Conservation (phyloP, 2,329 filamentous ascomycete genomes). For the Ophioceras dolichostomum region DNA sequence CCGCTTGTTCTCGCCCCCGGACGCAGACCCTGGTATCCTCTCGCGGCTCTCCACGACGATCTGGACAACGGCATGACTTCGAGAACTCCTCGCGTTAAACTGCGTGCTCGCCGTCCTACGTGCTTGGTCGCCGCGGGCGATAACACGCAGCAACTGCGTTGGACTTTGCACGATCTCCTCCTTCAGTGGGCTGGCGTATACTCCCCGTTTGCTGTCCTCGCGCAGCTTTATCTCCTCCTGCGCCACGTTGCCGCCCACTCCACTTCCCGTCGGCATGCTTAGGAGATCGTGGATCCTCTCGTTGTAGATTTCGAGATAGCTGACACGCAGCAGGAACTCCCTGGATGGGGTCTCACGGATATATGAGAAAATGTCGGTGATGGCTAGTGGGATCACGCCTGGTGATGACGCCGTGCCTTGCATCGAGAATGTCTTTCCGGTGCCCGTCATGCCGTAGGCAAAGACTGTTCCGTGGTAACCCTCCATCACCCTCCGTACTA, state of each 20-base stretch:
- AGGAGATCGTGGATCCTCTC: slow-evolving; percentile 93
- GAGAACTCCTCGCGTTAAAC: slow-evolving; percentile 91
- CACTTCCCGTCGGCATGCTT: slow-evolving; percentile 54
- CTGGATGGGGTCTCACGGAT: slow-evolving; percentile 92
- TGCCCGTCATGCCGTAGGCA: slow-evolving; percentile 97
- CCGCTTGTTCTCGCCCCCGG: slow-evolving; percentile 47
- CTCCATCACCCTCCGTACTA: slow-evolving; percentile 96
- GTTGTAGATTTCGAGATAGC: slow-evolving; percentile 98
- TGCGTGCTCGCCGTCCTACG: slow-evolving; percentile 88
- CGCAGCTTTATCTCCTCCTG: slow-evolving; percentile 95
- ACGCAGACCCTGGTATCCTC: slow-evolving; percentile 47
- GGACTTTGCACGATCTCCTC: slow-evolving; percentile 98
- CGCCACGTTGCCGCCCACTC: slow-evolving; percentile 35
- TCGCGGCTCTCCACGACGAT: slow-evolving; percentile 97
- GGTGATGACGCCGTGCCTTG: slow-evolving; percentile 92
- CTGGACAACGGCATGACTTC: slow-evolving; percentile 95
- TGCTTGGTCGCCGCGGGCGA: slow-evolving; percentile 85
- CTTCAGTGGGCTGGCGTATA: slow-evolving; percentile 91
- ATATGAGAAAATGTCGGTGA: slow-evolving; percentile 98
- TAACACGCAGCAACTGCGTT: slow-evolving; percentile 86
- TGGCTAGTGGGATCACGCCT: slow-evolving; percentile 91
- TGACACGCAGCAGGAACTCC: slow-evolving; percentile 89
- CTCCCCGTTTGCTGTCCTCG: slow-evolving; percentile 90
- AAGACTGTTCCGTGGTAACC: slow-evolving; percentile 98
- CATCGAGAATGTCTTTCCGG: slow-evolving; percentile 99